Conservation (phyloP, 768 basidiomycete genomes). For the Russula abietina region DNA sequence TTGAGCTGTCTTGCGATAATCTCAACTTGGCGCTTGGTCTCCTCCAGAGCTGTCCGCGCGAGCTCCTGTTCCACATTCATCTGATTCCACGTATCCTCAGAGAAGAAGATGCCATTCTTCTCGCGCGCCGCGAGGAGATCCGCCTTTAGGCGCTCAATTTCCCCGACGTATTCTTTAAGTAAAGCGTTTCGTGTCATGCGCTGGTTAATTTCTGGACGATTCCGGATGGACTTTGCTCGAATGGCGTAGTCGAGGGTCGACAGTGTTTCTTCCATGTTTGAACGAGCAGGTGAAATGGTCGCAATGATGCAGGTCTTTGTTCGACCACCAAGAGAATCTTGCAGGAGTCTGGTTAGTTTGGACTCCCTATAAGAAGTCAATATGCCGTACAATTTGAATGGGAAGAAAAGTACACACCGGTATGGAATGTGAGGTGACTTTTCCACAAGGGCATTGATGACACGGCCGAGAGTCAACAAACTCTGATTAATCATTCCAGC, state of each 20-base stretch:
- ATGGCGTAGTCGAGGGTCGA: slow-evolving; percentile 97
- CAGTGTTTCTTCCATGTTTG: slow-evolving; percentile 93
- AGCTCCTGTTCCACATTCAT: slow-evolving; percentile 72
- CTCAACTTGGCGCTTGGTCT: slow-evolving; percentile 76
- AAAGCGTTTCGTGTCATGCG: slow-evolving; percentile 89
- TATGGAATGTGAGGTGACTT: slow-evolving; percentile 90
- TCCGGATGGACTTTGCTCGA: slow-evolving; percentile 90
- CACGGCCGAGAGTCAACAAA: slow-evolving; percentile 90
- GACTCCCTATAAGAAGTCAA: slow-evolving; percentile 59
- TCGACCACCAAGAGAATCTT: slow-evolving; percentile 96
- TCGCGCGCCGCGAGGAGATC: slow-evolving; percentile 89
- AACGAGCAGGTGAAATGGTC: slow-evolving; percentile 88
- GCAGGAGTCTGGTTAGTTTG: slow-evolving; percentile 92
- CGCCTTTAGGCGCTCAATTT: slow-evolving; percentile 88
- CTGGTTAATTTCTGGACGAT: slow-evolving; percentile 93
- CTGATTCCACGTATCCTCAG: slow-evolving; percentile 85
- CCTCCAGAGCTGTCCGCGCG: slow-evolving; percentile 68
- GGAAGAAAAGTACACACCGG: slow-evolving; percentile 45
- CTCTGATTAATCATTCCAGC: slow-evolving; percentile 99
- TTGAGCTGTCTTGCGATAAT: slow-evolving; percentile 79
- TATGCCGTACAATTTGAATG: background rate
- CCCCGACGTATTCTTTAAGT: slow-evolving; percentile 86
- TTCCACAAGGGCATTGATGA: slow-evolving; percentile 94
- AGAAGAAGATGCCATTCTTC: slow-evolving; percentile 94
- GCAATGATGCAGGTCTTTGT: slow-evolving; percentile 99